A percentile compares a stretch with the other conserved stretches of the same genome.
These are phyloP conservation scores for Cnidoscolus chayamansa DNA, from an alignment of 441 rosid species.

Conservation along the genomic window DNA sequence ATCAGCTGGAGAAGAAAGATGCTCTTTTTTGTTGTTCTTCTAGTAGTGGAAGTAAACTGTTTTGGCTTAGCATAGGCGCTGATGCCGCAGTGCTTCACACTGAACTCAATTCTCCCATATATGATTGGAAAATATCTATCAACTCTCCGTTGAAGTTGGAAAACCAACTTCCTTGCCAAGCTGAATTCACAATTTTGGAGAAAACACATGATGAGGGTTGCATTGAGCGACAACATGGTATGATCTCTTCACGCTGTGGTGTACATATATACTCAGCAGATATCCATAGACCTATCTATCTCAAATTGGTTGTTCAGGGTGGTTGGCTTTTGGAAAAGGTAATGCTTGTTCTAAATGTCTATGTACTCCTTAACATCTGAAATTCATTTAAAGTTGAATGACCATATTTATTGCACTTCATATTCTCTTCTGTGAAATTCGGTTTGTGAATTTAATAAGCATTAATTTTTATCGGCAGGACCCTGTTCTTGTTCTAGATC, in stretches of 20 bases:
- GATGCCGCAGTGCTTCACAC: constrained; percentile 93
- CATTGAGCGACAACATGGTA: constrained; percentile 66
- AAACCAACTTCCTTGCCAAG: constrained; percentile 91
- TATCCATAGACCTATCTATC: constrained; percentile 70
- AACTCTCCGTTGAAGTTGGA: constrained; percentile 91
- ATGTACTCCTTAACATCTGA: not conserved
- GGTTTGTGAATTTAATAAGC: constrained; percentile 15
- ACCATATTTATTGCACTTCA: not conserved
- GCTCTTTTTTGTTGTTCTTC: constrained; percentile 65
- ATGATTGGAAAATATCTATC: constrained; percentile 93
- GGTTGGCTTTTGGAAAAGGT: constrained; percentile 98
- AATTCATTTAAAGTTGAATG: constrained; percentile 17
- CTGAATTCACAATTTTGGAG: constrained; percentile 89
- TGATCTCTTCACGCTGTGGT: constrained; percentile 57
- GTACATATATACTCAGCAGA: constrained; percentile 73
- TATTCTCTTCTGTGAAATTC: constrained; percentile 8
- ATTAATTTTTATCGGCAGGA: constrained; percentile 52
- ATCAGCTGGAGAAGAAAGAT: constrained; percentile 95
- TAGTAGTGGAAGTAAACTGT: constrained; percentile 52
- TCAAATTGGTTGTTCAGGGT: constrained; percentile 75
- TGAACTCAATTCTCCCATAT: constrained; percentile 87
- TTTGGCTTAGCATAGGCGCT: constrained; percentile 88
- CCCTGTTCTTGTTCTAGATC: constrained; percentile 77
- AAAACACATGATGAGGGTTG: constrained; percentile 72
- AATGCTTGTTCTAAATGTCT: constrained; percentile 10